Base-by-base conservation (phyloP, 2,329 filamentous ascomycete species). In the Aspergillus sp. region DNA sequence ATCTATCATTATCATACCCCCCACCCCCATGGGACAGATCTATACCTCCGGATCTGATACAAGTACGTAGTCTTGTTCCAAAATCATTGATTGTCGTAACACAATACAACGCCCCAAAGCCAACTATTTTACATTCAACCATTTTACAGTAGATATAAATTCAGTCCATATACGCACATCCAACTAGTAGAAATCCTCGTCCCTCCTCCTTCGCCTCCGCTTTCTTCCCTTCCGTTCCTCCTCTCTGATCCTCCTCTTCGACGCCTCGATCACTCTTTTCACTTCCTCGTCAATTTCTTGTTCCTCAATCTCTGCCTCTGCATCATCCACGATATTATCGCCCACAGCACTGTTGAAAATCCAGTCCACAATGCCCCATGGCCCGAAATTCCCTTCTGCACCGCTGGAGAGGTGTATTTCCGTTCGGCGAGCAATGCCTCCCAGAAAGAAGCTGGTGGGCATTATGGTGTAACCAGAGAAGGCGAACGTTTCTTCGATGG, bases 381-480 rank as follows among this genome's bases (percentile, higher is more conserved):
- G 63, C 2, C 70, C 69, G 49, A 64, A 75, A 47, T 74, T 73
- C 4, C 69, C 69, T 19, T 64, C 57, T 2, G 71, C 75, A 43
- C 65, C 58, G 32, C 64, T 70, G 34, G 74, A 56, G 54, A 81
- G 65, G 58, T 83, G 80, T 37, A 68, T 66, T 49, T 83, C 79
- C 0, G 68, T 73, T 6, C 78, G 68, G 28, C 78, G 71, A 8
- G 79, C 79, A 64, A 83, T 79, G 2, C 79, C 78, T 3, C 71
- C 67, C 6, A 83, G 61, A 53, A 83, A 71, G 51, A 82, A 78
- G 6, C 69, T 76, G 2, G 76, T 78, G 3, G 79, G 78, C 42
- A 82, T 65, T 1, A 76, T 65, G 2, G 72, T 75, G 61, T 83
- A 83, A 2, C 79, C 80, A 1, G 75, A 81, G 58, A 77, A 79